Conservation (phyloP, 2,329 filamentous ascomycete genomes). For the Colletotrichum sojae region DNA sequence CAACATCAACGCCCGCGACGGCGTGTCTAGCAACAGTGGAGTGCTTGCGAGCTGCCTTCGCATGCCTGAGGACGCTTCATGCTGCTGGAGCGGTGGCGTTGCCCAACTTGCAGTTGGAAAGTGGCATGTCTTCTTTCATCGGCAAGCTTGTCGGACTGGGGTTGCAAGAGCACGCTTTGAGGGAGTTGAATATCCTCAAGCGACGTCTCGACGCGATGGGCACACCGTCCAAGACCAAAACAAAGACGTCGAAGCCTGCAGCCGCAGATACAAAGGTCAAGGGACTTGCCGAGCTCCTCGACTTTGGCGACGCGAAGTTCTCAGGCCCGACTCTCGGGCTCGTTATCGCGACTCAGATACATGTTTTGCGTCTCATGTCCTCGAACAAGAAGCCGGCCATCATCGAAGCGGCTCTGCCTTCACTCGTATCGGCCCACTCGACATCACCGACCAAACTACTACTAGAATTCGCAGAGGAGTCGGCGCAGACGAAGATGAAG, state of each 20-base stretch:
- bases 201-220: slow-evolving; percentile 65
- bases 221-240: slow-evolving; percentile 9
- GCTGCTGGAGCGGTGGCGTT: slow-evolving; percentile 66
- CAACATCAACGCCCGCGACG: slow-evolving; percentile 50
- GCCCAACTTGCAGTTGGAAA: slow-evolving; percentile 79
- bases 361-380: slow-evolving; percentile 74
- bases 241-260: slow-evolving; percentile 12
- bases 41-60: slow-evolving; percentile 78
- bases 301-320: slow-evolving; percentile 66
- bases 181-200: slow-evolving; percentile 78
- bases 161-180: slow-evolving; percentile 77
- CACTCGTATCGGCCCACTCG: slow-evolving; percentile 65
- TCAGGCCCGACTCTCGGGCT: slow-evolving; percentile 64
- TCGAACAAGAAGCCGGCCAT: slow-evolving; percentile 71
- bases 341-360: slow-evolving; percentile 75
- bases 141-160: slow-evolving; percentile 76
- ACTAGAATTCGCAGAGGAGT: slow-evolving; percentile 58
- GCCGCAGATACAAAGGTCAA: slow-evolving; percentile 49
- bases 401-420: slow-evolving; percentile 70
- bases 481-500: slow-evolving; percentile 67
- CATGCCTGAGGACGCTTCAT: slow-evolving; percentile 72
- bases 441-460: slow-evolving; percentile 74
- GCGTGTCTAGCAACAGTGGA: slow-evolving; percentile 73
- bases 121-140: slow-evolving; percentile 78
- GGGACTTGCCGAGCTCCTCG: slow-evolving; percentile 71